Evolutionary conservation across 1,139 yeast species (phyloP).

Genomic region (Arxiozyma slooffiae): DNA sequence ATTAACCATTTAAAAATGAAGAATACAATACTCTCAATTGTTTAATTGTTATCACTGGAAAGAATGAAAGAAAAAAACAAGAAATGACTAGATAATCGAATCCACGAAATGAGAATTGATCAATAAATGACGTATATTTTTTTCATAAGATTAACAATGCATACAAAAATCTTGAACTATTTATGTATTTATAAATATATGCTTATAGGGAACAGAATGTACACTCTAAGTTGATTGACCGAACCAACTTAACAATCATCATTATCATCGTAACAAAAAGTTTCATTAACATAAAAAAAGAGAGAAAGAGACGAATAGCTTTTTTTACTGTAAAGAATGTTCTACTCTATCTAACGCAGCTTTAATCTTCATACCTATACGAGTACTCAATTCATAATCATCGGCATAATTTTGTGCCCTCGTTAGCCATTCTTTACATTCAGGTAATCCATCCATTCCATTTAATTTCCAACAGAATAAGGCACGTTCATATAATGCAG

Average conservation of each 20-base stretch:
- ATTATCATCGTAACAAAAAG: not conserved
- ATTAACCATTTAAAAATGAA: no score
- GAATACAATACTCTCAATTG: no score
- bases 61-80: no score
- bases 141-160: no score
- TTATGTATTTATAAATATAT: no score
- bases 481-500: constrained; percentile 78
- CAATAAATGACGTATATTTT: no score
- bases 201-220: not conserved
- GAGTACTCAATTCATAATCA: constrained; percentile 85
- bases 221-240: not conserved
- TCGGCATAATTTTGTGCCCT: constrained; percentile 71
- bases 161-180: no score
- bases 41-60: no score
- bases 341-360: constrained; percentile 72
- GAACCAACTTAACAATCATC: not conserved
- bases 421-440: constrained; percentile 60
- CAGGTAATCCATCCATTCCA: constrained; percentile 44
- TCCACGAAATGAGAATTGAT: not conserved
- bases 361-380: constrained; percentile 82
- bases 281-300: no score
- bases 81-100: no score
- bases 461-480: constrained; percentile 66
- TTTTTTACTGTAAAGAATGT: constrained; percentile 18
- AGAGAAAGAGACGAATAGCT: no score